Base-by-base conservation (phyloP, 1,284 basidiomycete genomes). In the Irpex rosettiformis region DNA sequence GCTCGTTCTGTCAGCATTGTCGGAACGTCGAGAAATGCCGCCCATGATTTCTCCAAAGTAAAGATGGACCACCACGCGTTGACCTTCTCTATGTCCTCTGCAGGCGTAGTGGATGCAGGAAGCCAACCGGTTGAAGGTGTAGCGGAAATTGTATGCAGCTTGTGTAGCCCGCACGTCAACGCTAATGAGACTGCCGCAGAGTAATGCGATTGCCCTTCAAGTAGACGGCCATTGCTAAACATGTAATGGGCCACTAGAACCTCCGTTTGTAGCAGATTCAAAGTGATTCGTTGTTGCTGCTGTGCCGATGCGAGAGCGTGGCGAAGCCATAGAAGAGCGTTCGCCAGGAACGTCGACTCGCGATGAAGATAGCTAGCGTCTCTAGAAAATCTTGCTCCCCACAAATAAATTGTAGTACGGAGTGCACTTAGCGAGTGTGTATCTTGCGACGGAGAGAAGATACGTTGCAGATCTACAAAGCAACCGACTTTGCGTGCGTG, bases 211-310 rank as follows among this genome's bases (percentile, higher is more conserved):
- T 71, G 70, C 2, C 77, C 79, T 62, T 81, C 77, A 0, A 80
- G 63, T 24, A 72, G 62, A 16, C 75, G 69, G n/a, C 70, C 72
- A 18, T 72, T 69, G 49, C 71, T 70, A 53, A 77, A 73, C 65
- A 78, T 79, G 61, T 79, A 80, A 52, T 73, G 70, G 0, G 77
- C 73, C 25, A 82, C 70, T 6, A 82, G 72, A 4, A 78, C 66
- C 55, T 79, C 76, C 0, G 78, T 76, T 61, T 80, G 78, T 4
- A 79, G 71, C 7, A 66, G 68, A 51, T 78, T 68, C 13, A 69
- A 53, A 10, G 65, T 59, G 25, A 51, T 53, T 13, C 74, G 58
- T 27, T 70, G 66, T 7, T 71, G 69, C 55, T 75, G 70, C 13
- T 70, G 64, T 10, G 67, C 53, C 40, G 33, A 67, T 56, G 67